Percentiles rank a stretch among this genome's conserved stretches.
Conservation (phyloP, 257 asterid species). For the Solanum microdontum region DNA sequence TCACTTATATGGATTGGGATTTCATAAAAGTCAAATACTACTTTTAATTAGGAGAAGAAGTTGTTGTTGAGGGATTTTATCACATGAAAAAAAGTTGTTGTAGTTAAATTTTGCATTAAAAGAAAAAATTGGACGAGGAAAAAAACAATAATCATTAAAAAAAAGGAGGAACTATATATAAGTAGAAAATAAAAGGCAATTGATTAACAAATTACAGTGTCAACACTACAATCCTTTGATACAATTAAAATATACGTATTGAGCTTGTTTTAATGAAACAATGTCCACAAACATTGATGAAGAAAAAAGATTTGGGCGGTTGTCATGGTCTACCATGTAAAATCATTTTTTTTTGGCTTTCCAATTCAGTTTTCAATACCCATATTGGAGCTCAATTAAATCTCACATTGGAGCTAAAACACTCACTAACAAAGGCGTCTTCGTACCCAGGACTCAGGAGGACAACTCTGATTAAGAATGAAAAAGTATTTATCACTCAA, state of each 20-base stretch:
- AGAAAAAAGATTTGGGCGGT: background rate
- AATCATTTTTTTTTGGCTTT: background rate
- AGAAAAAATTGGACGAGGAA: background rate
- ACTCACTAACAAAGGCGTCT: too few relatives aligned
- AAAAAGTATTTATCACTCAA: too few relatives aligned
- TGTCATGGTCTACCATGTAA: background rate
- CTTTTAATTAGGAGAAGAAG: background rate
- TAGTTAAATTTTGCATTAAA: background rate
- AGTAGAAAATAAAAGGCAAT: background rate
- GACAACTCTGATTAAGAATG: background rate
- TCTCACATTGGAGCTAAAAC: too few relatives aligned
- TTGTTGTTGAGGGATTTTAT: background rate
- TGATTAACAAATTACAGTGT: background rate
- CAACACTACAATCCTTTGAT: background rate
- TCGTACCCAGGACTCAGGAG: too few relatives aligned
- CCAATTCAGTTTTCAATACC: rapidly evolving
- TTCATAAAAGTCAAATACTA: too few relatives aligned
- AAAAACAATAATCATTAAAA: background rate
- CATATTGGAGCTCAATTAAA: too few relatives aligned
- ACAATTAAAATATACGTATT: background rate
- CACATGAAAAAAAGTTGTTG: background rate
- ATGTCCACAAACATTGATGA: background rate
- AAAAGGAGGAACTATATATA: background rate
- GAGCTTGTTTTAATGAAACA: background rate
- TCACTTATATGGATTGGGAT: background rate